Conservation (phyloP, 1,139 yeast species). For the Blastobotrys illinoisensis region DNA sequence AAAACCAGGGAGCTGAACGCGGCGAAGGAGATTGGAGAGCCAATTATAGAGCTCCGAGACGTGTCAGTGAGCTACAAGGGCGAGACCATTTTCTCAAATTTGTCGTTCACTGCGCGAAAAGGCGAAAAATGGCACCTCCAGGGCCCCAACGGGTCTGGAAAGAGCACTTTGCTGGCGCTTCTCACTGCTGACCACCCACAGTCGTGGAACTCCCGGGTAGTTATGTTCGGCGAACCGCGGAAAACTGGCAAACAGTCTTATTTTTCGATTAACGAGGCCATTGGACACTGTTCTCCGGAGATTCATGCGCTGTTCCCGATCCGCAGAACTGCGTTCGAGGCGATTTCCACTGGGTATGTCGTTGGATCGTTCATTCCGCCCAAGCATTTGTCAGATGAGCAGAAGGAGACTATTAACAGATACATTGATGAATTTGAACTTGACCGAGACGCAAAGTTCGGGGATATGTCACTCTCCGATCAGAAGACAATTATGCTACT, state of each 20-base stretch:
- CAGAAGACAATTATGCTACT: slow-evolving; percentile 76
- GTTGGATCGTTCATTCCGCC: slow-evolving; percentile 55
- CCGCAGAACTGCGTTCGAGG: slow-evolving; percentile 44
- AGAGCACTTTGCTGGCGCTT: slow-evolving; percentile 76
- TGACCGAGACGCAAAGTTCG: slow-evolving; percentile 39
- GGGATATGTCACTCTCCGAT: slow-evolving; percentile 56
- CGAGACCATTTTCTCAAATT: slow-evolving; percentile 50
- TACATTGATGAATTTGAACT: slow-evolving; percentile 31
- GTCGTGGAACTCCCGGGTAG: slow-evolving; percentile 74
- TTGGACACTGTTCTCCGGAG: slow-evolving; percentile 91
- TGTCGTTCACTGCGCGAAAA: slow-evolving; percentile 59
- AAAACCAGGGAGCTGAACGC: not conserved
- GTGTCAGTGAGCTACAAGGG: slow-evolving; percentile 67
- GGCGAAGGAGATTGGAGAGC: not conserved
- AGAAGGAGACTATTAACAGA: slow-evolving; percentile 33
- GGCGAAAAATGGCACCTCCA: slow-evolving; percentile 86
- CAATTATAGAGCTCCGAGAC: slow-evolving; percentile 55
- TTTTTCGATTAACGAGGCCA: slow-evolving; percentile 69
- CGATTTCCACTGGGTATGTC: slow-evolving; percentile 69
- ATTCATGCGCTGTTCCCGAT: slow-evolving; percentile 77
- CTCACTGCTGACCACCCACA: slow-evolving; percentile 96
- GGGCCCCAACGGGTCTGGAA: slow-evolving; percentile 91
- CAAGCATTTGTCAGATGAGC: slow-evolving; percentile 33
- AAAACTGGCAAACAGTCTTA: slow-evolving; percentile 71
- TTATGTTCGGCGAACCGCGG: slow-evolving; percentile 61